Conservation (phyloP, 2,329 filamentous ascomycete genomes). For the Malbranchea zuffiana region DNA sequence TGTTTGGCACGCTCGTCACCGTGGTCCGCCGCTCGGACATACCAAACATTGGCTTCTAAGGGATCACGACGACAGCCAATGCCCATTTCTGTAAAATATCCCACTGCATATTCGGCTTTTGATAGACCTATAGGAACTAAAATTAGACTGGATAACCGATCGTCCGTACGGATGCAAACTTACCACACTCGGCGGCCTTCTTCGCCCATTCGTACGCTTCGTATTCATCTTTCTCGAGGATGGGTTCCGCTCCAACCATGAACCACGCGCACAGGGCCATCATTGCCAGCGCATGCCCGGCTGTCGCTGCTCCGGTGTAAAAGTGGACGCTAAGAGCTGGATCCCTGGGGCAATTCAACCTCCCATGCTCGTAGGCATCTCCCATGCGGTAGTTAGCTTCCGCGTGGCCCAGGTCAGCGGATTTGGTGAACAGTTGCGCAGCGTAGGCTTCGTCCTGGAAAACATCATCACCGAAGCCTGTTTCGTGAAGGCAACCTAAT, state of each 20-base stretch:
- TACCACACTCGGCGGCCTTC: slow-evolving; percentile 75
- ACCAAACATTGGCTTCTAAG: slow-evolving; percentile 97
- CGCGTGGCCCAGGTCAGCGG: slow-evolving; percentile 79
- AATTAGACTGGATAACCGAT: slow-evolving; percentile 5
- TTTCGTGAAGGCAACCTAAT: slow-evolving; percentile 77
- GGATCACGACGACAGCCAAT: slow-evolving; percentile 90
- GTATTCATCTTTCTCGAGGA: slow-evolving; percentile 87
- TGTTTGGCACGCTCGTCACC: slow-evolving; percentile 85
- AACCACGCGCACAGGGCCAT: slow-evolving; percentile 99
- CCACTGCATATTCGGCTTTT: slow-evolving; percentile 84
- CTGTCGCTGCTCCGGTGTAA: slow-evolving; percentile 84
- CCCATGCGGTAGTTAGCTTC: slow-evolving; percentile 81
- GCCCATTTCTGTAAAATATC: slow-evolving; percentile 97
- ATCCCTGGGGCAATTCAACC: slow-evolving; percentile 75
- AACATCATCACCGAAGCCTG: slow-evolving; percentile 85
- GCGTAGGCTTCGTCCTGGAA: slow-evolving; percentile 87
- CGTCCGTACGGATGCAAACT: slow-evolving; percentile 25
- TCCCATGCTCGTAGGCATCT: slow-evolving; percentile 93
- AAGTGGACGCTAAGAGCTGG: slow-evolving; percentile 93
- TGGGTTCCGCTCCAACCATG: slow-evolving; percentile 82
- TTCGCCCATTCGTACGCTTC: slow-evolving; percentile 96
- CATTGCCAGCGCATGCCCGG: slow-evolving; percentile 77
- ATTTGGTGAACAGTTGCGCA: slow-evolving; percentile 85
- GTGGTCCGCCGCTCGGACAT: slow-evolving; percentile 85
- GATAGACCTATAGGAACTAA: slow-evolving; percentile 30